These are phyloP conservation scores for Pichia inconspicua DNA, from an alignment of 1,139 yeast genomes.

Conservation along the genomic window DNA sequence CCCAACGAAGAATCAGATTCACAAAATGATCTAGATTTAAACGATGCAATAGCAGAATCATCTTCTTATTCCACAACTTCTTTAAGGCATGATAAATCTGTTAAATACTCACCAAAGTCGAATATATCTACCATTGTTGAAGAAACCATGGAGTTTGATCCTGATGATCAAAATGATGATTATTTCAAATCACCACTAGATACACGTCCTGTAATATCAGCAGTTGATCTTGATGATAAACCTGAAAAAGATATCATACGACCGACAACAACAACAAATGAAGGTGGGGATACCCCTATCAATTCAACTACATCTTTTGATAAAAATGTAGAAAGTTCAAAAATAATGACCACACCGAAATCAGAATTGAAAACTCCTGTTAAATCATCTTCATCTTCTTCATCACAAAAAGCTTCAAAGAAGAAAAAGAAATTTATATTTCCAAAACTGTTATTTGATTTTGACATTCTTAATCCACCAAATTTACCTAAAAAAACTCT, in stretches of 20 bases:
- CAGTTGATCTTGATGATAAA: background rate
- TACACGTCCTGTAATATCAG: conserved; percentile 7
- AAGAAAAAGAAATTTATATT: conserved; percentile 31
- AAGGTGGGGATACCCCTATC: background rate
- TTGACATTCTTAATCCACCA: conserved; percentile 33
- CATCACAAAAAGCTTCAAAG: background rate
- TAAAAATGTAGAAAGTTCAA: background rate
- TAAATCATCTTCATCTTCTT: no score
- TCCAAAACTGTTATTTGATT: conserved; percentile 32
- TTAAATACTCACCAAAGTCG: conserved; percentile 2
- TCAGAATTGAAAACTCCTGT: background rate
- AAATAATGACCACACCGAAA: background rate
- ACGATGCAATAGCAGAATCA: background rate
- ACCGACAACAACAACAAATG: background rate
- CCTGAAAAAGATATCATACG: background rate
- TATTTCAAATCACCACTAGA: conserved; percentile 50
- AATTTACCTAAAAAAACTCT: conserved; percentile 49
- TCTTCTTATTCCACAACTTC: background rate
- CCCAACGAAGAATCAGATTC: background rate
- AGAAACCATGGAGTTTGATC: conserved; percentile 35
- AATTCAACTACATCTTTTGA: background rate
- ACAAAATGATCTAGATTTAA: background rate
- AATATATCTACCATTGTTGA: conserved; percentile 25
- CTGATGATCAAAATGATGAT: conserved; percentile 28
- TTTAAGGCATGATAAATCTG: background rate